Base-by-base conservation (phyloP, 176 grass and related monocot genomes). In the Tillandsia leiboldiana region DNA sequence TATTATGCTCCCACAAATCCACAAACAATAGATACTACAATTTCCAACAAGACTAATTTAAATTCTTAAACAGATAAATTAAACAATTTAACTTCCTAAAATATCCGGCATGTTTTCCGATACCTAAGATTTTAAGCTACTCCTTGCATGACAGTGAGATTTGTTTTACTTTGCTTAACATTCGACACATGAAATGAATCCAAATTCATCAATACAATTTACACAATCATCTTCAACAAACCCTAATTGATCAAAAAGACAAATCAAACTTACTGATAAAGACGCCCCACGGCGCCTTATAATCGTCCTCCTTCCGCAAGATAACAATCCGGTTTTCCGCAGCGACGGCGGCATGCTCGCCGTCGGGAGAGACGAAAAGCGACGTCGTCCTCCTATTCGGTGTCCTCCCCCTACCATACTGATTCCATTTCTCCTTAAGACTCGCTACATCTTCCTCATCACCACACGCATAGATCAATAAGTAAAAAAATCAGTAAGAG, bases 351-450 rank as follows among this genome's bases (percentile, higher is more conserved):
- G 90, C 84, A 81, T 92, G 85, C 18, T 87, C 80, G 0, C 89
- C 86, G 4, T 74, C 80, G 0, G 42, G 63, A 0, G 89, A 97
- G 49, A 90, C 69, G 7, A 92, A 80, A 17, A 92, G 73, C 1
- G 79, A 76, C 11, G 68, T 26, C 13, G 50, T 81, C 7, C 27
- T 79, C 53, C 72, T 90, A 23, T 58, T 81, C 64, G 67, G 51
- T 68, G 49, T 61, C 26, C 69, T 83, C 24, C 63, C 65, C 17
- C 69, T 20, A 48, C 18, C 76, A 70, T 86, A 78, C 20, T 72
- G 69, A 17, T 66, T 74, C 89, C 89, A 90, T 75, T 71, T 89
- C 74, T 90, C 74, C 70, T 66, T 85, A 65, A 97, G 87, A 73
- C 73, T 84, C 28, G 24, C 83, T 29, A 97, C 89, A 79, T 84